Evolutionary conservation across 2,329 filamentous ascomycete genomes (phyloP).

Genomic region (Cladorrhinum sp.): DNA sequence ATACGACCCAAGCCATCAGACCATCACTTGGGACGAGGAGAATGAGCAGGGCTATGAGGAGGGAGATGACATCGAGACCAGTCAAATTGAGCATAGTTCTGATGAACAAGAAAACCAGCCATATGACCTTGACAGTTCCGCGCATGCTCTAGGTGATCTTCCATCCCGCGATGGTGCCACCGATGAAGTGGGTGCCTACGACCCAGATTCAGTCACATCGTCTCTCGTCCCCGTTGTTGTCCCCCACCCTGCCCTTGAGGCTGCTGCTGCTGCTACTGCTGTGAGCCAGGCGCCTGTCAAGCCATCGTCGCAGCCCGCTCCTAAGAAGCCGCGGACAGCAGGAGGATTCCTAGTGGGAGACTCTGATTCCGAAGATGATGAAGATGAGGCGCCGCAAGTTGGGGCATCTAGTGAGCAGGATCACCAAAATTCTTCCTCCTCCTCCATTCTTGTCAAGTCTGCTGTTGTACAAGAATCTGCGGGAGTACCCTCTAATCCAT

Average conservation of each 20-base stretch:
- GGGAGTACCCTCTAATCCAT: constrained; percentile 33
- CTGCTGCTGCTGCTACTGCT: constrained; percentile 16
- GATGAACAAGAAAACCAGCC: constrained; percentile 48
- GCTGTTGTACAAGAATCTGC: constrained; percentile 30
- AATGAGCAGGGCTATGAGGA: constrained; percentile 48
- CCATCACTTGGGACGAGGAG: constrained; percentile 51
- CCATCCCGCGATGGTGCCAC: constrained; percentile 43
- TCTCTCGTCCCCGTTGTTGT: constrained; percentile 33
- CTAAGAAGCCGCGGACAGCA: constrained; percentile 58
- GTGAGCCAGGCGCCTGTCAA: constrained; percentile 32
- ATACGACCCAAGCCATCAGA: constrained; percentile 29
- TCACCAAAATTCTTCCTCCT: constrained; percentile 19
- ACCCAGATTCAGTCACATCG: constrained; percentile 52
- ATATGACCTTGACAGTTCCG: constrained; percentile 43
- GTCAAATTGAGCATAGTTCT: constrained; percentile 51
- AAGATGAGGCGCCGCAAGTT: constrained; percentile 29
- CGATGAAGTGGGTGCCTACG: constrained; percentile 57
- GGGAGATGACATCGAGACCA: constrained; percentile 55
- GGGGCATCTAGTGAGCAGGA: constrained; percentile 27
- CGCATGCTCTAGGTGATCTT: constrained; percentile 48
- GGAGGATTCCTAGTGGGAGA: constrained; percentile 60
- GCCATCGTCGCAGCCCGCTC: constrained; percentile 37
- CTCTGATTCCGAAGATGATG: constrained; percentile 54
- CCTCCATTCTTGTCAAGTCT: constrained; percentile 23
- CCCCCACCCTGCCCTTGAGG: constrained; percentile 23